Conservation (phyloP, 1,284 basidiomycete genomes). For the Trichosporon asahii region DNA sequence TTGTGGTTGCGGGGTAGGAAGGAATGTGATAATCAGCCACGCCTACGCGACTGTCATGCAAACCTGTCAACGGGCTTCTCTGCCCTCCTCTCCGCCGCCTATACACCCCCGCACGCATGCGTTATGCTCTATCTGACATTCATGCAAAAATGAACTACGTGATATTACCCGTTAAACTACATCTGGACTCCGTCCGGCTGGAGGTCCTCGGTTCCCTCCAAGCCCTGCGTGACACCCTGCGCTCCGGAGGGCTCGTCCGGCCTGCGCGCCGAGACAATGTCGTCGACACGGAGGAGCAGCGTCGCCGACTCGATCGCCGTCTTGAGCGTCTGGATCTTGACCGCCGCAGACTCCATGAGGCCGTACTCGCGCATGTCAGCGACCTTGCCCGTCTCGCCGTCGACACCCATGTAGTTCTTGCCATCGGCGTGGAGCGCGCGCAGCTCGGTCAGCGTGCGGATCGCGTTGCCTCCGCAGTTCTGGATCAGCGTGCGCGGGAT, state of each 20-base stretch:
- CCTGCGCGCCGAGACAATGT: conserved; percentile 79
- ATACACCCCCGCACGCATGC: not conserved
- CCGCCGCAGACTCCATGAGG: conserved; percentile 89
- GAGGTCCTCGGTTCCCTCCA: conserved; percentile 22
- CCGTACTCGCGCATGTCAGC: conserved; percentile 94
- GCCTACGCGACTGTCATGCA: no score
- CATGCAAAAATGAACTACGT: conserved; percentile 6
- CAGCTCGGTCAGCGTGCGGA: conserved; percentile 79
- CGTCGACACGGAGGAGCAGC: conserved; percentile 88
- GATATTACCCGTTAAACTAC: conserved; percentile 4
- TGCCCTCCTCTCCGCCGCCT: no score
- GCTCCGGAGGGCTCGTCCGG: conserved; percentile 38
- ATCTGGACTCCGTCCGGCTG: conserved; percentile 19
- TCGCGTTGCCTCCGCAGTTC: conserved; percentile 93
- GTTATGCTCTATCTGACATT: conserved; percentile 10
- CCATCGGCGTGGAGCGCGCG: conserved; percentile 93
- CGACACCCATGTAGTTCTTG: conserved; percentile 84
- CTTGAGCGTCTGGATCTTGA: conserved; percentile 97
- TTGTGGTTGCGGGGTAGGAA: not conserved
- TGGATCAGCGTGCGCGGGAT: conserved; percentile 94
- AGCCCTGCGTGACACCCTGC: conserved; percentile 49
- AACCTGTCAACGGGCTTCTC: no score
- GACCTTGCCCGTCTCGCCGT: conserved; percentile 91
- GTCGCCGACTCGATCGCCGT: conserved; percentile 95
- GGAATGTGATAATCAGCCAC: conserved; percentile 6